Evolutionary conservation across 768 basidiomycete genomes (phyloP).

Genomic region (Lactifluus piperatus): DNA sequence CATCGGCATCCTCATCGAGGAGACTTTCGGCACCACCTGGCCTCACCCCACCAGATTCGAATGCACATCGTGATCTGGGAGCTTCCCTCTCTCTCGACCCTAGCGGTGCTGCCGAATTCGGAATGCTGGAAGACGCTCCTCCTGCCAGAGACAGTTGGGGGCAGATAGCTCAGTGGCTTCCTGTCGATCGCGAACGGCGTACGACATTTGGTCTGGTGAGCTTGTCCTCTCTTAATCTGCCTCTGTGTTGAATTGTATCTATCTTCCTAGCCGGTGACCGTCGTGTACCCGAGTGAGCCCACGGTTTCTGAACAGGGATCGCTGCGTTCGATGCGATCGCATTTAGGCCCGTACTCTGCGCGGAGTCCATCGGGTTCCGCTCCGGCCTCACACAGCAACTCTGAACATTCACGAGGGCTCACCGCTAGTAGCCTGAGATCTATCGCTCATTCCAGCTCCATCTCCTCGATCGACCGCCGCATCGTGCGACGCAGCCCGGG

Average conservation of each 20-base stretch:
- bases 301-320: slow-evolving; percentile 56
- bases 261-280: slow-evolving; percentile 31
- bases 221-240: too few relatives aligned
- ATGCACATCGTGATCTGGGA: slow-evolving; percentile 30
- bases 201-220: slow-evolving; percentile 60
- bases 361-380: slow-evolving; percentile 44
- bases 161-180: slow-evolving; percentile 35
- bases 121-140: slow-evolving; percentile 62
- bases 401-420: slow-evolving; percentile 28
- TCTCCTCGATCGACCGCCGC: slow-evolving; percentile 45
- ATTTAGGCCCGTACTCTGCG: slow-evolving; percentile 38
- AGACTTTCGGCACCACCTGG: slow-evolving; percentile 30
- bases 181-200: slow-evolving; percentile 30
- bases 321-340: slow-evolving; percentile 53
- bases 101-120: slow-evolving; percentile 35
- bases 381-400: slow-evolving; percentile 40
- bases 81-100: slow-evolving; percentile 4
- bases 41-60: slow-evolving; percentile 27
- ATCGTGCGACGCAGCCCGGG: slow-evolving; percentile 13
- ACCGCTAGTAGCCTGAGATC: slow-evolving; percentile 32
- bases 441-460: slow-evolving; percentile 41
- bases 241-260: too few relatives aligned
- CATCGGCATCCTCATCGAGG: slow-evolving; percentile 29
- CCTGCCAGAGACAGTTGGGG: slow-evolving; percentile 64
- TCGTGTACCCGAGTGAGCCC: slow-evolving; percentile 34